phyloP scores from a whole-genome alignment of 148 eudicot genomes.

The Amaranthus palmeri region DNA sequence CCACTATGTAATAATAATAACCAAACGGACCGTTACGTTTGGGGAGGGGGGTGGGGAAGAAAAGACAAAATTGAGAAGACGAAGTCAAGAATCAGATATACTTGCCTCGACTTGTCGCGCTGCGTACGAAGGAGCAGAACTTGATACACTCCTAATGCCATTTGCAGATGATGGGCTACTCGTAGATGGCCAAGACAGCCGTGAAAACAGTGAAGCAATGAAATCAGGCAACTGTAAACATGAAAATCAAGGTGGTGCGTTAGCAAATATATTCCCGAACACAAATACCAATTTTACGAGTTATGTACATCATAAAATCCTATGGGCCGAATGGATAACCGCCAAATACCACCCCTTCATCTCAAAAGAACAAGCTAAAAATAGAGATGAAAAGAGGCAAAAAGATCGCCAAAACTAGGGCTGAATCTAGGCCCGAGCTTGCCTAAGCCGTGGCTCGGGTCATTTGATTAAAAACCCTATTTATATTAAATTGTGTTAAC shows the following conservation, averaged over 20 bases:
- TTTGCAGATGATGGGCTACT: slow-evolving; percentile 50
- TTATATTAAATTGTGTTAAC: too few relatives aligned
- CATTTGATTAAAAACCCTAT: too few relatives aligned
- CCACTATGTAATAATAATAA: too few relatives aligned
- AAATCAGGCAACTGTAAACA: slow-evolving; percentile 69
- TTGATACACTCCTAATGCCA: slow-evolving; percentile 51
- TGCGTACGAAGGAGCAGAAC: slow-evolving; percentile 43
- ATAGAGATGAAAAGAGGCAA: too few relatives aligned
- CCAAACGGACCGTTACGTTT: background rate
- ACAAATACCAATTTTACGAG: background rate
- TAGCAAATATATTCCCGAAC: background rate
- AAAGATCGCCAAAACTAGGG: too few relatives aligned
- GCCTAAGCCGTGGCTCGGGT: too few relatives aligned
- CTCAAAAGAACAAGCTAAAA: too few relatives aligned
- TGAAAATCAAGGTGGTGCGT: slow-evolving; percentile 4
- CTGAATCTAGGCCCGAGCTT: too few relatives aligned
- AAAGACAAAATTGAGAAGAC: background rate
- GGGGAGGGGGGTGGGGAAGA: background rate
- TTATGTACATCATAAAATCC: too few relatives aligned
- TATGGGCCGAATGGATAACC: too few relatives aligned
- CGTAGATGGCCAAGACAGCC: slow-evolving; percentile 63
- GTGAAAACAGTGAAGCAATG: slow-evolving; percentile 70
- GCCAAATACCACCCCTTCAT: too few relatives aligned
- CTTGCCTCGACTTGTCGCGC: slow-evolving; percentile 83
- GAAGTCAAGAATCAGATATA: slow-evolving; percentile 11